A percentile compares a stretch with the other conserved stretches of the same genome.
phyloP scores from a whole-genome alignment of 2,329 filamentous ascomycete species.

The Verruconis gallopava region DNA sequence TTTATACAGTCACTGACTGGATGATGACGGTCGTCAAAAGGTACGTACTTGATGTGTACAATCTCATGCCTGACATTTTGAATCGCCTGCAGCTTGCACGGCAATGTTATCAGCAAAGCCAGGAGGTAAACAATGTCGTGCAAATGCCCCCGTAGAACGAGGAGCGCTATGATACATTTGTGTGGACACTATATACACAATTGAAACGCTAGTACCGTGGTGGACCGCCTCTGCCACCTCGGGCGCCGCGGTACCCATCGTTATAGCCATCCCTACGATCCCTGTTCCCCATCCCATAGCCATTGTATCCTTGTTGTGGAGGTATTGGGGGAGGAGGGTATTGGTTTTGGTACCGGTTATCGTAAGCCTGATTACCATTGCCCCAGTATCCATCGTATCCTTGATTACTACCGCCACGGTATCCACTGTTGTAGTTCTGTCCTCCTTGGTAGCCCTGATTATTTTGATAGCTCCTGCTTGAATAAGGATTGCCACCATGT shows the following conservation, averaged over 20 bases:
- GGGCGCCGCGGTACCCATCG: slow-evolving; percentile 14
- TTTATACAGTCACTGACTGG: no score
- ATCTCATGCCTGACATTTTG: no score
- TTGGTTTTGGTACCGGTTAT: slow-evolving; percentile 14
- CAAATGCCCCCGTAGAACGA: no score
- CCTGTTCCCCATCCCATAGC: not conserved
- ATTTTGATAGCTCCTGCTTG: not conserved
- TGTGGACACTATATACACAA: no score
- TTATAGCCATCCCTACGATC: slow-evolving; percentile 15
- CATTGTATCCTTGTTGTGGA: not conserved
- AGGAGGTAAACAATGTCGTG: no score
- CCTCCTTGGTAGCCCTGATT: slow-evolving; percentile 2
- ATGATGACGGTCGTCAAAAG: no score
- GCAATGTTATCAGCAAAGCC: no score
- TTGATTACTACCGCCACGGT: slow-evolving; percentile 10
- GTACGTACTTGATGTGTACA: no score
- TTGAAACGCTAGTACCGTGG: not conserved
- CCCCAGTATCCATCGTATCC: no score
- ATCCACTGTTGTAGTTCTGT: slow-evolving; percentile 11
- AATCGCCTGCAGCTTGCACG: no score
- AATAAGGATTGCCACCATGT: not conserved
- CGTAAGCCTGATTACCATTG: slow-evolving; percentile 11
- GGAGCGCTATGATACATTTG: no score
- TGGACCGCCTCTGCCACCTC: slow-evolving; percentile 17
- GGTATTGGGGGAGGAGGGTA: not conserved